Evolutionary conservation across 2,329 filamentous ascomycete species (phyloP).

Genomic region (Neurospora sp.): DNA sequence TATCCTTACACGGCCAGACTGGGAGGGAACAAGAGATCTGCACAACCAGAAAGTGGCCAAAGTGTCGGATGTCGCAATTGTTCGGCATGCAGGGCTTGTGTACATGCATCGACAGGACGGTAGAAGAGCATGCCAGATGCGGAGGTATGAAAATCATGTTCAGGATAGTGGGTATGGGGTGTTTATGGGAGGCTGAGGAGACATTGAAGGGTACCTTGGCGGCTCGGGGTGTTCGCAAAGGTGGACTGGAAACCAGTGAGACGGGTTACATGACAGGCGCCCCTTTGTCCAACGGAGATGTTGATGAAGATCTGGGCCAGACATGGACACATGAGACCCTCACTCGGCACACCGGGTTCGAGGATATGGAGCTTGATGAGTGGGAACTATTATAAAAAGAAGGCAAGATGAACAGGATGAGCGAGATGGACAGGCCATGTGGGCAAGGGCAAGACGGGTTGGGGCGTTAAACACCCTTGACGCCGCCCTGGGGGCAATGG

Average conservation of each 20-base stretch:
- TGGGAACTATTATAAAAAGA: neutral
- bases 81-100: neutral
- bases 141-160: neutral
- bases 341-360: neutral
- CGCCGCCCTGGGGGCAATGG: neutral
- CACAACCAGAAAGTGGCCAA: neutral
- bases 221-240: neutral
- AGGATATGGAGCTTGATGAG: neutral
- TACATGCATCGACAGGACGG: neutral
- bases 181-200: neutral
- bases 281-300: neutral
- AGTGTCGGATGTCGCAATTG: neutral
- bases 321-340: neutral
- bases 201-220: neutral
- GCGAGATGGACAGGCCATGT: neutral
- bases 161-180: neutral
- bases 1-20: neutral
- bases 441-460: neutral
- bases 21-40: neutral
- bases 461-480: neutral
- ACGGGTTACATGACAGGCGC: neutral
- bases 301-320: neutral
- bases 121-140: neutral
- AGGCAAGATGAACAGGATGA: neutral
- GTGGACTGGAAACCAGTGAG: neutral